Evolutionary conservation across 2,329 filamentous ascomycete species (phyloP).

Genomic region (Beauveria scarabaeidicola): DNA sequence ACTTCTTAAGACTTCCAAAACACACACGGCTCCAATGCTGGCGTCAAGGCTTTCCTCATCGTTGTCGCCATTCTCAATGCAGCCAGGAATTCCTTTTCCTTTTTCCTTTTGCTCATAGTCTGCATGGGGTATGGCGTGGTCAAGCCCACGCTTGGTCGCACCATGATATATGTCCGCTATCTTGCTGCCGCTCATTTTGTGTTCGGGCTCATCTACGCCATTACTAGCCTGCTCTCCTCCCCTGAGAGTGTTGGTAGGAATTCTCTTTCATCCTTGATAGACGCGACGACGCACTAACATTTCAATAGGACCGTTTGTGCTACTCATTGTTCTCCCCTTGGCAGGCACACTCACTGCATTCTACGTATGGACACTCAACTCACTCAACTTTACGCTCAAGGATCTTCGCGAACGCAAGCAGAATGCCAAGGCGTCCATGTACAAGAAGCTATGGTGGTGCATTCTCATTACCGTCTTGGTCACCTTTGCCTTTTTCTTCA

Average conservation of each 20-base stretch:
- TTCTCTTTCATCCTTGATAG: background rate
- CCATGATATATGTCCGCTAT: slow-evolving; percentile 89
- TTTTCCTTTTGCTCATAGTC: slow-evolving; percentile 94
- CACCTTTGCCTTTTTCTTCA: slow-evolving; percentile 97
- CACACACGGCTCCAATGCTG: slow-evolving; percentile 66
- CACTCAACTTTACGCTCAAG: slow-evolving; percentile 88
- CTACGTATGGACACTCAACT: slow-evolving; percentile 98
- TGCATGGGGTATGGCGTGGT: slow-evolving; percentile 99
- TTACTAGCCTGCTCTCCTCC: slow-evolving; percentile 80
- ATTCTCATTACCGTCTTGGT: slow-evolving; percentile 87
- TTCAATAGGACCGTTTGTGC: slow-evolving; percentile 64
- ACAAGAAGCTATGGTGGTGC: slow-evolving; percentile 97
- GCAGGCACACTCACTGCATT: slow-evolving; percentile 90
- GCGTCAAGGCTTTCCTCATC: slow-evolving; percentile 79
- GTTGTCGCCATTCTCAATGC: slow-evolving; percentile 91
- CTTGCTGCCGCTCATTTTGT: slow-evolving; percentile 89
- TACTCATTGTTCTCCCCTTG: slow-evolving; percentile 87
- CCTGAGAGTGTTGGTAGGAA: slow-evolving; percentile 68
- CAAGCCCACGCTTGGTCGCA: slow-evolving; percentile 81
- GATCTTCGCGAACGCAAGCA: slow-evolving; percentile 93
- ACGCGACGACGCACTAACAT: slow-evolving; percentile 15
- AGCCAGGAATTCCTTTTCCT: slow-evolving; percentile 92
- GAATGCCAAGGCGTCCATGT: slow-evolving; percentile 88
- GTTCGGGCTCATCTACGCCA: slow-evolving; percentile 87
- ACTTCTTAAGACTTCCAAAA: slow-evolving; percentile 73